Percentiles rank a stretch among this genome's conserved stretches.
Evolutionary conservation across 306 rosid species (phyloP).

Genomic region (Rubus parviflorus): DNA sequence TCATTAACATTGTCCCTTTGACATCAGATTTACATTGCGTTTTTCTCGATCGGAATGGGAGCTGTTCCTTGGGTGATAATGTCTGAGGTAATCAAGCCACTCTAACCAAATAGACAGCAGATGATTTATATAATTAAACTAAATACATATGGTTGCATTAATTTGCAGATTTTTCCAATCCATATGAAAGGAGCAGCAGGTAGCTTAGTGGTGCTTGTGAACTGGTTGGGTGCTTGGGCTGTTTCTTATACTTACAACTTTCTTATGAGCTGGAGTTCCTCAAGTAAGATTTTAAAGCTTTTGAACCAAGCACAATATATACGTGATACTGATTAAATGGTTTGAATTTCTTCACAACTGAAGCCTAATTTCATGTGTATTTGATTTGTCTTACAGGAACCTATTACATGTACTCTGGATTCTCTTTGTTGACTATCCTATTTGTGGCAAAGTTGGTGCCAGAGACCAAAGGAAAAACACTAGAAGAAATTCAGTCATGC

Average conservation of each 20-base stretch:
- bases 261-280: constrained; percentile 75
- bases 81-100: constrained; percentile 68
- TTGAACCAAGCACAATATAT: background rate
- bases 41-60: constrained; percentile 74
- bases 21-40: constrained; percentile 66
- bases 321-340: background rate
- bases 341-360: background rate
- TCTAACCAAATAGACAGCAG: background rate
- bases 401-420: constrained; percentile 59
- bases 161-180: constrained; percentile 72
- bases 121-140: background rate
- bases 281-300: constrained; percentile 35
- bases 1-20: background rate
- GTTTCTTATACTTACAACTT: constrained; percentile 81
- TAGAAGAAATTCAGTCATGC: constrained; percentile 78
- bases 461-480: constrained; percentile 93
- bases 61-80: constrained; percentile 89
- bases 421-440: constrained; percentile 60
- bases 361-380: constrained; percentile 8
- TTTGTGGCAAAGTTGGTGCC: constrained; percentile 76
- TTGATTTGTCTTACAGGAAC: constrained; percentile 54
- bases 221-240: constrained; percentile 84
- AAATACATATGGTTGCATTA: background rate
- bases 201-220: constrained; percentile 71
- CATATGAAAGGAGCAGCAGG: constrained; percentile 78